These are phyloP conservation scores for Teunomyces lycoperdinae DNA, from an alignment of 805 yeast species.

Conservation along the genomic window DNA sequence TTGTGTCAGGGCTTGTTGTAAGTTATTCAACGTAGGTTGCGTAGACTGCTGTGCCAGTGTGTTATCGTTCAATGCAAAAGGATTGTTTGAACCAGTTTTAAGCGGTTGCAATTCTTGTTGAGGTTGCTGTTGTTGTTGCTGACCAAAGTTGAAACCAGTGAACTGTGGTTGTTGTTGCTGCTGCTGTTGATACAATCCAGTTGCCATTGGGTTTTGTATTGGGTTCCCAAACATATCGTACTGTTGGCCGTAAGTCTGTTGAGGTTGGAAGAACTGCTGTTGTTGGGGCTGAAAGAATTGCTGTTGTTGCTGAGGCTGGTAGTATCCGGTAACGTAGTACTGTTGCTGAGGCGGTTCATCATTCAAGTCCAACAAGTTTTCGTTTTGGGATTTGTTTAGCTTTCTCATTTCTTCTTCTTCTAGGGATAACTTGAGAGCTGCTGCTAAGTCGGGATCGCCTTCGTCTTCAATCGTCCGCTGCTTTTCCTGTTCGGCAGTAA, in stretches of 20 bases:
- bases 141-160: conserved; percentile 20
- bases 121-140: conserved; percentile 29
- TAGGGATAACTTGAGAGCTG: conserved; percentile 66
- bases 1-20: conserved; percentile 11
- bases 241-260: conserved; percentile 28
- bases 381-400: conserved; percentile 38
- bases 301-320: conserved; percentile 24
- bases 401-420: conserved; percentile 76
- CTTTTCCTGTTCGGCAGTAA: conserved; percentile 83
- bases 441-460: conserved; percentile 60
- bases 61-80: conserved; percentile 53
- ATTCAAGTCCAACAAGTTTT: conserved; percentile 54
- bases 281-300: conserved; percentile 10
- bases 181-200: conserved; percentile 49
- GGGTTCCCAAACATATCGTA: conserved; percentile 70
- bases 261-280: conserved; percentile 10
- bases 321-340: conserved; percentile 25
- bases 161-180: conserved; percentile 24
- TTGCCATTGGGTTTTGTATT: conserved; percentile 49
- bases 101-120: conserved; percentile 48
- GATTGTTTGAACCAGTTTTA: conserved; percentile 74
- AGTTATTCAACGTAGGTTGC: conserved; percentile 2
- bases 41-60: conserved; percentile 4
- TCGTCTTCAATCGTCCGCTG: conserved; percentile 47
- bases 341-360: conserved; percentile 37